Evolutionary conservation across 2,329 filamentous ascomycete species (phyloP), one percentile per base, ranked within the genome.

Genomic region (Colletotrichum tofieldiae): DNA sequence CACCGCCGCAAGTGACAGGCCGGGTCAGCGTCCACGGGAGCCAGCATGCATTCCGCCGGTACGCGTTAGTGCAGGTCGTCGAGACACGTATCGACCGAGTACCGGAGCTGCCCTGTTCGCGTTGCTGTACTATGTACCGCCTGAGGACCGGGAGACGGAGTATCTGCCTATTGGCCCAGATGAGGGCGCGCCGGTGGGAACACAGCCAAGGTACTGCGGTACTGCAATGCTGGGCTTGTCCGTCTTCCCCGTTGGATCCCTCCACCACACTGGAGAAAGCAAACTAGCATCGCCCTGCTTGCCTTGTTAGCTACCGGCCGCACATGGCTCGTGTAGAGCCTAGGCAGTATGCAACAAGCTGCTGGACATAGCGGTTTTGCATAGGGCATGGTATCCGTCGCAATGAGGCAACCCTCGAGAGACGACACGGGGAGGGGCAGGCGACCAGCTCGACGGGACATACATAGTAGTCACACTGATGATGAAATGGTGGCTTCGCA

Each of bases 1-100:
- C 67, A 69, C 67, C 67, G 67, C 67, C 62, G 61, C 14, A 43
- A 47, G 37, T 69, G 67, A 69, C 67, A 69, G 54, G 43, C 43
- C 29, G 41, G 51, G 35, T 35, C 47, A 18, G 39, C 32, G n/a
- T 59, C 52, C 61, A 58, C 43, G 51, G 52, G 35, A 65, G 12
- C 61, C 41, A 54, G 61, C 52, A 69, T 65, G 61, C 20, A 65
- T 35, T 58, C 45, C 43, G 37, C 43, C 26, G 45, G 29, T 32
- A 37, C 52, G 61, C 67, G 61, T 69, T 69, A 69, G 67, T 65
- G 61, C 16, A 58, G 47, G 32, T 47, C 37, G 16, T n/a, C 52
- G 1, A 59, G 52, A 65, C 54, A 69, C 61, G 67, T 69, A 69
- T 65, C 20, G 14, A n/a, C 45, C 35, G 43, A 69, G 67, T 71